phyloP scores from a whole-genome alignment of 805 yeast species.

The Cyberlindnera mycetangii region DNA sequence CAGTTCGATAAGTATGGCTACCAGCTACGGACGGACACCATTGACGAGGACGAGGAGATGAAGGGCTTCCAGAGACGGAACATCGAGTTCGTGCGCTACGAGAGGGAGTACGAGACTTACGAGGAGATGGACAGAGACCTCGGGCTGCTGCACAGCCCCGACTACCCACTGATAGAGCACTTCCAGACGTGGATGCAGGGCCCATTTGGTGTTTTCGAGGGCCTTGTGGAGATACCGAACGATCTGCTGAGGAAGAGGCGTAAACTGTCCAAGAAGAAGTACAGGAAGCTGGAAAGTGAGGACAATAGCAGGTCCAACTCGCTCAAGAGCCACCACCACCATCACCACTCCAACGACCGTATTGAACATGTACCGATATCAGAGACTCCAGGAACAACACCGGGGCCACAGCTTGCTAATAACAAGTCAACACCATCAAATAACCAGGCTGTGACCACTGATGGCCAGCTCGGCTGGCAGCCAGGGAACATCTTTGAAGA shows the following conservation, averaged over 20 bases:
- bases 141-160: conserved; percentile 49
- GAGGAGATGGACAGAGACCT: conserved; percentile 80
- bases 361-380: background rate
- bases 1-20: conserved; percentile 46
- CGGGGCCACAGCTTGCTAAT: background rate
- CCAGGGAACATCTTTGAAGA: conserved; percentile 19
- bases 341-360: background rate
- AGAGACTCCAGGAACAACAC: background rate
- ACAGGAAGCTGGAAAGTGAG: conserved; percentile 11
- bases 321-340: conserved; percentile 1
- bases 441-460: background rate
- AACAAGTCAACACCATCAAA: background rate
- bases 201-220: conserved; percentile 81
- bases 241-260: conserved; percentile 25
- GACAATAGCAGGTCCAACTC: conserved; percentile 17
- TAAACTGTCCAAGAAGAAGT: conserved; percentile 25
- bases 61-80: conserved; percentile 67
- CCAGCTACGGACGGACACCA: conserved; percentile 28
- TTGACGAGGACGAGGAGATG: conserved; percentile 25
- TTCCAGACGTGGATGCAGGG: conserved; percentile 57
- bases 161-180: conserved; percentile 37
- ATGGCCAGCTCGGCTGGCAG: conserved; percentile 10
- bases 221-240: conserved; percentile 27
- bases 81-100: conserved; percentile 72
- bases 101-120: conserved; percentile 64